Evolutionary conservation across 2,329 filamentous ascomycete genomes (phyloP).

Genomic region (Clarireedia monteithiana): DNA sequence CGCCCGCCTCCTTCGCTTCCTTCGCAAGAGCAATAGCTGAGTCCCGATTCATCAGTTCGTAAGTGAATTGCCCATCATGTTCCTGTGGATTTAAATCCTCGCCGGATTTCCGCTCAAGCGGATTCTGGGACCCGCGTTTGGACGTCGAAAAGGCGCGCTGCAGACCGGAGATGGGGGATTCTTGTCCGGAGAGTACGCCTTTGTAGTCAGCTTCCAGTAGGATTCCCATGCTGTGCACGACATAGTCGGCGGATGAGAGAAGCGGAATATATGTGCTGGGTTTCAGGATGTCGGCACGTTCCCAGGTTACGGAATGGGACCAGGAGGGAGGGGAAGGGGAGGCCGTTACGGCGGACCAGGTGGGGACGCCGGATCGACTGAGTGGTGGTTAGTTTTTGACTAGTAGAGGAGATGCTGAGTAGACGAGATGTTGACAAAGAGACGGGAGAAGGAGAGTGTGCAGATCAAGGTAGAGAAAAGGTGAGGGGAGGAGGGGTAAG

Average conservation of each 20-base stretch:
- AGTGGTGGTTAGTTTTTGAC: neutral
- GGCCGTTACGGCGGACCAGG: constrained; percentile 73
- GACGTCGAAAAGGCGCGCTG: constrained; percentile 67
- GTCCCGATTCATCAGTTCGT: constrained; percentile 96
- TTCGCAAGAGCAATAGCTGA: constrained; percentile 75
- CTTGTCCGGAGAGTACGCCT: constrained; percentile 73
- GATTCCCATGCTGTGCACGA: constrained; percentile 94
- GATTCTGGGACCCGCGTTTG: constrained; percentile 59
- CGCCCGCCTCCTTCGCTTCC: constrained; percentile 58
- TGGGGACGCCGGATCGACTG: constrained; percentile 84
- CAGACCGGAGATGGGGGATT: constrained; percentile 73
- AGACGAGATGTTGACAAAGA: no score
- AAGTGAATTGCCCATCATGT: constrained; percentile 72
- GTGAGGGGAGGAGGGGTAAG: neutral
- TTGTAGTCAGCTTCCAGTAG: constrained; percentile 98
- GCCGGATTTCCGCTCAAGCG: constrained; percentile 53
- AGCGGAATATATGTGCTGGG: constrained; percentile 74
- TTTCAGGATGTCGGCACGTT: constrained; percentile 63
- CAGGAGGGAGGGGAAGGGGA: constrained; percentile 62
- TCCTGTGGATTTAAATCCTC: constrained; percentile 58
- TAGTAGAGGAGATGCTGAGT: neutral
- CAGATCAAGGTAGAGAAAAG: neutral
- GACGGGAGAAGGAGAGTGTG: constrained; percentile 20
- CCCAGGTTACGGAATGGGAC: constrained; percentile 80
- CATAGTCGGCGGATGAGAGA: constrained; percentile 69